Base-by-base conservation (phyloP, 1,284 basidiomycete species). In the Fomes fomentarius region DNA sequence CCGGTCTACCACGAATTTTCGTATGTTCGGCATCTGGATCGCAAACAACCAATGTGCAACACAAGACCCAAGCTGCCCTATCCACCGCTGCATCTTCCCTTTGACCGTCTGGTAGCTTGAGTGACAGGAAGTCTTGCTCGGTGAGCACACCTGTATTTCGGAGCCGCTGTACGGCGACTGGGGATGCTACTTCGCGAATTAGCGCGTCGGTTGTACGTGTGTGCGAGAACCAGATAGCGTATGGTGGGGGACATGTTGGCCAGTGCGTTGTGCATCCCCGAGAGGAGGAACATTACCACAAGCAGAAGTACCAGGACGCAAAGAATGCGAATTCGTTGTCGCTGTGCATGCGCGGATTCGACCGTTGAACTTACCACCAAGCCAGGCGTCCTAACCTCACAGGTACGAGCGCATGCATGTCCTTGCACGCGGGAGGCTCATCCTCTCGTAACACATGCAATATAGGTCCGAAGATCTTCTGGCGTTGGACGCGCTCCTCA, bases 211-310 rank as follows among this genome's bases (percentile, higher is more conserved):
- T 76, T n/a, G 72, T 73, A 17, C 79, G 75, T 58, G 86, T 83
- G 65, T 89, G 85, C 7, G 85, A 87, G 69, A 85, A 87, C 81
- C 83, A 85, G 62, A 85, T 80, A 0, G 81, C 76, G 58, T 81
- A 87, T 0, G 85, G 86, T 80, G 76, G 14, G 87, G 56, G 9
- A 62, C 68, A 63, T 87, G 83, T 60, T 84, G 75, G 44, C 80
- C 68, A 0, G 65, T 46, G 3, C 56, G 46, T 0, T 84, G 3
- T 72, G 69, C 11, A 69, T 63, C 6, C 75, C 70, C 2, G 81
- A 82, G 14, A 84, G 70, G 4, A 88, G 73, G 58, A 82, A 82
- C 8, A 79, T 77, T 49, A 85, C 75, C 1, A 81, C 78, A 12
- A 85, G 71, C 35, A n/a, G n/a, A n/a, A n/a, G n/a, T n/a, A n/a